A percentile compares a stretch with the other conserved stretches of the same genome.
phyloP scores from a whole-genome alignment of 2,329 filamentous ascomycete genomes.

The Stemphylium beticola region DNA sequence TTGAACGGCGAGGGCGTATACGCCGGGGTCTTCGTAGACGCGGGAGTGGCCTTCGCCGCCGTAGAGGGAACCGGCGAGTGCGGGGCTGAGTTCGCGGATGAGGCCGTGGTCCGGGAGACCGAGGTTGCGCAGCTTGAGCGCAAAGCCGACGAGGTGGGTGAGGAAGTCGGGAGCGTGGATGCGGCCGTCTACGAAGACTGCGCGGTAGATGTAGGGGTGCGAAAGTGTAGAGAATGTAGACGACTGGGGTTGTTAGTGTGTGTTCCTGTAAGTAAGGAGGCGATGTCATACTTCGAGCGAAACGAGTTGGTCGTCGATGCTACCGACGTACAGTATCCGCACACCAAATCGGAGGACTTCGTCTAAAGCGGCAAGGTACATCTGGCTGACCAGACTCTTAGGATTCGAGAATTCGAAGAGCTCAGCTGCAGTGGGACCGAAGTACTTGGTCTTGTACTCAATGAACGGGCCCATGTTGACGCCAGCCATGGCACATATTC shows the following conservation, averaged over 20 bases:
- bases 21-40: constrained; percentile 85
- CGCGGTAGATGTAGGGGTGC: constrained; percentile 92
- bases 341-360: constrained; percentile 78
- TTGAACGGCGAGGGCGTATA: constrained; percentile 70
- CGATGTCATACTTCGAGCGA: constrained; percentile 76
- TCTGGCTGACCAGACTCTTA: constrained; percentile 79
- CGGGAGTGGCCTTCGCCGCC: constrained; percentile 91
- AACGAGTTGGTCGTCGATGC: constrained; percentile 95
- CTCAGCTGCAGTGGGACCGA: constrained; percentile 90
- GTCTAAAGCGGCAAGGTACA: constrained; percentile 78
- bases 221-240: constrained; percentile 83
- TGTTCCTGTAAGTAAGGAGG: constrained; percentile 4
- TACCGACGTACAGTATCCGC: constrained; percentile 85
- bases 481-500: constrained; percentile 87
- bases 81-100: constrained; percentile 84
- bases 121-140: constrained; percentile 90
- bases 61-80: constrained; percentile 89
- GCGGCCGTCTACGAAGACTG: constrained; percentile 94
- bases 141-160: constrained; percentile 89
- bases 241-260: constrained; percentile 68
- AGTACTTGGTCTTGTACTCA: constrained; percentile 86
- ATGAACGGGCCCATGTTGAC: constrained; percentile 92
- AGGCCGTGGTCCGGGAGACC: constrained; percentile 93
- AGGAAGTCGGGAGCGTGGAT: constrained; percentile 94
- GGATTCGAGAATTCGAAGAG: constrained; percentile 91